A percentile compares a stretch with the other conserved stretches of the same genome.
phyloP scores from a whole-genome alignment of 106 monocot genomes.

The Dendrobium officinale region DNA sequence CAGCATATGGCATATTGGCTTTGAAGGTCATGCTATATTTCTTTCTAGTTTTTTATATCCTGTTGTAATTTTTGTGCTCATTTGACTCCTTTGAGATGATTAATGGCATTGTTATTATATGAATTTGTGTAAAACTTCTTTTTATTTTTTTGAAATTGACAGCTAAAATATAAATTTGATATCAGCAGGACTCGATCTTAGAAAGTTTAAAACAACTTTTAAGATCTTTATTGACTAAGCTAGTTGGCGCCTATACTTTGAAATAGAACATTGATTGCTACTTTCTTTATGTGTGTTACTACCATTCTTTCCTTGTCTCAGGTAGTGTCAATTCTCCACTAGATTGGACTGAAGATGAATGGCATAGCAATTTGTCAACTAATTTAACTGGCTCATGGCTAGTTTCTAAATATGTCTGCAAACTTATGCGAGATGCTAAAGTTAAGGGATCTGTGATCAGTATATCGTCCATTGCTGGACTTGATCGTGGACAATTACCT shows the following conservation, averaged over 20 bases:
- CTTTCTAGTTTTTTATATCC: background rate
- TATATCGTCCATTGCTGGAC: conserved; percentile 59
- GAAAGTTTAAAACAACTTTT: no score
- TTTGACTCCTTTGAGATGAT: background rate
- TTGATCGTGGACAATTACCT: conserved; percentile 49
- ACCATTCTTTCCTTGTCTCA: conserved; percentile 6
- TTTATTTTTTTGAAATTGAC: no score
- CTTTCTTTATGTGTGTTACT: background rate
- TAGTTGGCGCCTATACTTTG: background rate
- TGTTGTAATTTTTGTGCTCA: background rate
- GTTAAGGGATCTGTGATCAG: conserved; percentile 57
- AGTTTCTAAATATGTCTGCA: conserved; percentile 58
- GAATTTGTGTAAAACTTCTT: no score
- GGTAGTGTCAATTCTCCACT: conserved; percentile 45
- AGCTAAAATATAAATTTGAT: no score
- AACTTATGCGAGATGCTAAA: conserved; percentile 50
- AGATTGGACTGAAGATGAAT: conserved; percentile 66
- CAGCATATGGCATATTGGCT: background rate
- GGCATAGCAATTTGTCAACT: conserved; percentile 36
- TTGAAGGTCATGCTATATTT: background rate
- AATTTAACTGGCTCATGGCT: conserved; percentile 73
- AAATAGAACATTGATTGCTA: background rate
- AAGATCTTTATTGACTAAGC: no score
- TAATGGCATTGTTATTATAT: background rate
- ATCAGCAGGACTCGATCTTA: no score